Evolutionary conservation across 257 asterid genomes (phyloP).

Genomic region (Mitragyna speciosa): DNA sequence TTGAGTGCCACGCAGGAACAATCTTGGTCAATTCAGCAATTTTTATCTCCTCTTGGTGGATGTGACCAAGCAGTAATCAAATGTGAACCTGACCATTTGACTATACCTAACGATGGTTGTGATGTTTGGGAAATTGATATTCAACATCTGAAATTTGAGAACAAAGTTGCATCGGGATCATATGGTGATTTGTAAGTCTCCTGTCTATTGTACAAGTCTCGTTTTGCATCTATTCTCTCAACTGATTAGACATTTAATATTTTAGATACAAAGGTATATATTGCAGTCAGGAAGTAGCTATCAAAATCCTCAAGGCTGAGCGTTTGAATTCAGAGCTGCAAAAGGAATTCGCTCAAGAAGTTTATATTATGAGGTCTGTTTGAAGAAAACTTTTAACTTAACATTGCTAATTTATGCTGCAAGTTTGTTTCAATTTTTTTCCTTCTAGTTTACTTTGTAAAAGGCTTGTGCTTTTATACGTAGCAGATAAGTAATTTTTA

Average conservation of each 20-base stretch:
- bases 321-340: constrained; percentile 75
- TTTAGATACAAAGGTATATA: constrained; percentile 84
- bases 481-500: too few species aligned
- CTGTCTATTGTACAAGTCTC: not conserved
- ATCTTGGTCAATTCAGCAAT: constrained; percentile 34
- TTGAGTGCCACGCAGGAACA: constrained; percentile 33
- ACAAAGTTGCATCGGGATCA: constrained; percentile 51
- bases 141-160: constrained; percentile 36
- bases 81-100: constrained; percentile 43
- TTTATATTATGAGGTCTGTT: constrained; percentile 90
- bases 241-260: constrained; percentile 16
- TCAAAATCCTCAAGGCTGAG: constrained; percentile 92
- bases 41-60: constrained; percentile 27
- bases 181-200: constrained; percentile 52
- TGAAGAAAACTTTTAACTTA: not conserved
- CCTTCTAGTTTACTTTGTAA: not conserved
- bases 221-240: constrained; percentile 23
- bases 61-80: constrained; percentile 26
- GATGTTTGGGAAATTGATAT: constrained; percentile 59
- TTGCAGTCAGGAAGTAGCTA: constrained; percentile 90
- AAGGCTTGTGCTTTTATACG: not conserved
- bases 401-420: not conserved
- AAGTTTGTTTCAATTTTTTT: not conserved
- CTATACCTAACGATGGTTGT: constrained; percentile 47
- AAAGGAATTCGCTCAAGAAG: constrained; percentile 97